These are phyloP conservation scores for Neurospora sp. DNA, from an alignment of 495 filamentous ascomycete species.

Conservation along the genomic window DNA sequence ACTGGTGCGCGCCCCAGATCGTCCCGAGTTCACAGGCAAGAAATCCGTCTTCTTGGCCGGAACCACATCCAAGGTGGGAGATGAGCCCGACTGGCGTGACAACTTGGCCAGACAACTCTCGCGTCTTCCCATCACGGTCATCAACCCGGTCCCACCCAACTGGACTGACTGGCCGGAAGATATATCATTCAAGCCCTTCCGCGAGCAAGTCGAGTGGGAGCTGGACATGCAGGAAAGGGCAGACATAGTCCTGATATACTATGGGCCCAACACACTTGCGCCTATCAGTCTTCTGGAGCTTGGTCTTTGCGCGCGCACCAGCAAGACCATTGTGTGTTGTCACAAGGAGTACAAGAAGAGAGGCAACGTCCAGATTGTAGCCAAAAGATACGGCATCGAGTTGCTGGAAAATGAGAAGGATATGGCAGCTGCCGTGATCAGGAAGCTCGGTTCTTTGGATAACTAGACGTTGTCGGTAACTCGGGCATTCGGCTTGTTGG, in stretches of 20 bases:
- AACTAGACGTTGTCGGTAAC: neutral
- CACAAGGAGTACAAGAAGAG: slow-evolving; percentile 42
- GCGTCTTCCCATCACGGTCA: slow-evolving; percentile 41
- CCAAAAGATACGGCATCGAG: slow-evolving; percentile 30
- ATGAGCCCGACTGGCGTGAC: slow-evolving; percentile 32
- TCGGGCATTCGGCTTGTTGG: neutral
- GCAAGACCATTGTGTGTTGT: slow-evolving; percentile 43
- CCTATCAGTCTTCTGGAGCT: slow-evolving; percentile 20
- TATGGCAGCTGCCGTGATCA: slow-evolving; percentile 14
- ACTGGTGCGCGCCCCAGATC: slow-evolving; percentile 22
- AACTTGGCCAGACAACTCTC: slow-evolving; percentile 22
- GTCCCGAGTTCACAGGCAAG: slow-evolving; percentile 12
- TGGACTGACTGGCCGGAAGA: slow-evolving; percentile 44
- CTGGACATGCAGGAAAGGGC: slow-evolving; percentile 41
- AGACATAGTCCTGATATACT: slow-evolving; percentile 46
- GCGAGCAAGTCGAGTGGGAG: slow-evolving; percentile 50
- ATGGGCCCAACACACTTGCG: slow-evolving; percentile 28
- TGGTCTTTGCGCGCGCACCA: slow-evolving; percentile 33
- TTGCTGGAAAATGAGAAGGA: slow-evolving; percentile 24
- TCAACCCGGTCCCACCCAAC: slow-evolving; percentile 45
- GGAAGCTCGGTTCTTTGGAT: slow-evolving; percentile 10
- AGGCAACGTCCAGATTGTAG: slow-evolving; percentile 47
- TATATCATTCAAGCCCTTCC: slow-evolving; percentile 30
- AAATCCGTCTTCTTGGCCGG: slow-evolving; percentile 35
- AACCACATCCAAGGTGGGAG: slow-evolving; percentile 17